Evolutionary conservation across 1,139 yeast genomes (phyloP), one percentile per base, ranked within the genome.

Genomic region (Saccharomycopsis hybrid): DNA sequence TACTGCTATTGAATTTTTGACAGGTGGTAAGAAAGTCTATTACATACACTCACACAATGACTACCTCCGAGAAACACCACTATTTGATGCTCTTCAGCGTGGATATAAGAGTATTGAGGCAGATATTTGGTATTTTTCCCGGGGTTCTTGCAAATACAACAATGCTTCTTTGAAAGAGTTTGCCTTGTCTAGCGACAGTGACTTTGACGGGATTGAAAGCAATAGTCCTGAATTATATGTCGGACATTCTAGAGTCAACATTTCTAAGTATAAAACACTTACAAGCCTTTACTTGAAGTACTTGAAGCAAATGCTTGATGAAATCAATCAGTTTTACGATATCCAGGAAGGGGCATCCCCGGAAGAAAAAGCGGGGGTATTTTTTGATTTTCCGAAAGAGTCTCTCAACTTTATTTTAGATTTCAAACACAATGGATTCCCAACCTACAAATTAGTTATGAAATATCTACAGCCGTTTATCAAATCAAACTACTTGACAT

Each of bases 1-100:
- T n/a, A 44, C 54, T 25, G 37, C 41, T 5, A 43, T 50, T 8
- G 57, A 52, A 28, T n/a, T 48, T n/a, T 61, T 78, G 41, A 78
- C 80, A 2, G 66, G 76, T 47, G 80, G 77, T 55, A 77, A 78
- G 0, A 64, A 69, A 36, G 62, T 74, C 32, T 71, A 72, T 49
- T 32, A 71, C 75, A 77, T 82, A 25, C 92, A 84, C 59, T 80
- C 88, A 0, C 92, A 85, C 60, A 85, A 84, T 59, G 92, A 84
- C 60, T 85, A 84, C 62, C 80, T 86, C 86, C 68, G 90, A 56
- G 56, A 61, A 1, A 62, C 67, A 3, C 90, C 92, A 0, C 66
- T 85, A n/a, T 70, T 77, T 53, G 83, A 80, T 54, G 90, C 88
- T 0, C 63, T 83, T 39, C 67, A 72, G n/a, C 64, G 67, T 32